Conservation (phyloP, 1,139 yeast genomes). For the Pichia cactophila region DNA sequence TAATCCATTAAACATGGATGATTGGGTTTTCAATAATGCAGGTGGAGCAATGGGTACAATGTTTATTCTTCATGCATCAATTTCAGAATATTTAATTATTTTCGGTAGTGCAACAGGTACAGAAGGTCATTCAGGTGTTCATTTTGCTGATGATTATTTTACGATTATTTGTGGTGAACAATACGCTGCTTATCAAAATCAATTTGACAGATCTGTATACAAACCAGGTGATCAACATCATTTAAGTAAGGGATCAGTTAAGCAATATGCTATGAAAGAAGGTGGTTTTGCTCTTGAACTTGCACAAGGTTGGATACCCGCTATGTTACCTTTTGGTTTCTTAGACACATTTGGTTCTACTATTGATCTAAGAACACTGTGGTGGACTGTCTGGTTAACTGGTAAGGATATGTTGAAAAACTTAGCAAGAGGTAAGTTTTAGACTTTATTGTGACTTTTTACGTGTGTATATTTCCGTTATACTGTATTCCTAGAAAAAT, state of each 20-base stretch:
- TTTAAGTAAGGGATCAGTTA: slow-evolving; percentile 59
- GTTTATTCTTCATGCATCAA: slow-evolving; percentile 93
- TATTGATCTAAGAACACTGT: slow-evolving; percentile 63
- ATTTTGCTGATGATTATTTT: slow-evolving; percentile 94
- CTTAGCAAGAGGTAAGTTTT: slow-evolving; percentile 35
- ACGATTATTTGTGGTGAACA: slow-evolving; percentile 79
- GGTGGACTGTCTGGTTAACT: slow-evolving; percentile 63
- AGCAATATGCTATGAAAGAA: slow-evolving; percentile 80
- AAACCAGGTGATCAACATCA: slow-evolving; percentile 80
- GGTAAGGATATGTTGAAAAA: slow-evolving; percentile 71
- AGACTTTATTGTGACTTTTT: not conserved
- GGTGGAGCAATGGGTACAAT: slow-evolving; percentile 99
- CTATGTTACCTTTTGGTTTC: slow-evolving; percentile 95
- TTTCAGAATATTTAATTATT: slow-evolving; percentile 82
- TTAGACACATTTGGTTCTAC: slow-evolving; percentile 75
- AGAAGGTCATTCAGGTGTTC: slow-evolving; percentile 94
- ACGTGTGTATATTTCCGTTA: not conserved
- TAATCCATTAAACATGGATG: slow-evolving; percentile 62
- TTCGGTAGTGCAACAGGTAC: slow-evolving; percentile 89
- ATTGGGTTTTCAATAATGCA: slow-evolving; percentile 95
- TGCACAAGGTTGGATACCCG: slow-evolving; percentile 98
- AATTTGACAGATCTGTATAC: slow-evolving; percentile 57
- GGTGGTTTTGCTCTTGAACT: slow-evolving; percentile 85
- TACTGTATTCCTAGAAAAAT: not conserved
- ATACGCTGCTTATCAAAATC: slow-evolving; percentile 59